Percentiles rank a stretch among this genome's conserved stretches.
phyloP scores from a whole-genome alignment of 306 rosid genomes.

The Astragalus membranaceus region DNA sequence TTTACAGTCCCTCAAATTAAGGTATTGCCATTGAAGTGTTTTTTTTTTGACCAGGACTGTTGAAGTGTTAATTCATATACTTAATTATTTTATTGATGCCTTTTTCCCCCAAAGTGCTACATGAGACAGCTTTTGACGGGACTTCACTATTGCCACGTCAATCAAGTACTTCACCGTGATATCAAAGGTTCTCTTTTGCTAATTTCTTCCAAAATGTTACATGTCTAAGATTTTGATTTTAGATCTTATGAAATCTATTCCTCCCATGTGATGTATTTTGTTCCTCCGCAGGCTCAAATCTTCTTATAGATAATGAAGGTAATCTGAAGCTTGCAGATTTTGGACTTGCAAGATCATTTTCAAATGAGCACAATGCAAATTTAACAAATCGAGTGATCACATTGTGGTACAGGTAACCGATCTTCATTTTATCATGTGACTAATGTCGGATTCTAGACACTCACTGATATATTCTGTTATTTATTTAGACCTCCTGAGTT shows the following conservation, averaged over 20 bases:
- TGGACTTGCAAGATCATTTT: conserved; percentile 60
- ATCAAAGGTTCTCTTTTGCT: conserved; percentile 47
- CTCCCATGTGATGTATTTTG: conserved; percentile 13
- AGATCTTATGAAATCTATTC: neutral
- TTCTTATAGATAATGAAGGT: conserved; percentile 77
- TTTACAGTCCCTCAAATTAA: conserved; percentile 76
- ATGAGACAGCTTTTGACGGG: conserved; percentile 69
- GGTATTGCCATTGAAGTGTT: conserved; percentile 21
- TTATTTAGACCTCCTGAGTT: conserved; percentile 67
- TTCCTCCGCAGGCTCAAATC: conserved; percentile 60
- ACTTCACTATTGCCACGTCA: conserved; percentile 64
- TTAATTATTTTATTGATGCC: neutral
- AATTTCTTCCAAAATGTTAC: neutral
- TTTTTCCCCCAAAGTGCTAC: conserved; percentile 43
- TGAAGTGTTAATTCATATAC: neutral
- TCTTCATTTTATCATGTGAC: neutral
- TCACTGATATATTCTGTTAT: conserved; percentile 14
- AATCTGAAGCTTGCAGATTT: conserved; percentile 69
- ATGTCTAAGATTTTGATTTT: neutral
- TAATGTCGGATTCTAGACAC: neutral
- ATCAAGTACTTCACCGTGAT: conserved; percentile 73
- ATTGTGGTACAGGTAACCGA: conserved; percentile 63
- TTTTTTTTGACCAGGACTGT: neutral
- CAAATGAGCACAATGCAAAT: conserved; percentile 51
- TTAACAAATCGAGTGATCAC: conserved; percentile 76